Evolutionary conservation across 192 early-diverging fungal species (phyloP).

Genomic region (Gigaspora rosea): DNA sequence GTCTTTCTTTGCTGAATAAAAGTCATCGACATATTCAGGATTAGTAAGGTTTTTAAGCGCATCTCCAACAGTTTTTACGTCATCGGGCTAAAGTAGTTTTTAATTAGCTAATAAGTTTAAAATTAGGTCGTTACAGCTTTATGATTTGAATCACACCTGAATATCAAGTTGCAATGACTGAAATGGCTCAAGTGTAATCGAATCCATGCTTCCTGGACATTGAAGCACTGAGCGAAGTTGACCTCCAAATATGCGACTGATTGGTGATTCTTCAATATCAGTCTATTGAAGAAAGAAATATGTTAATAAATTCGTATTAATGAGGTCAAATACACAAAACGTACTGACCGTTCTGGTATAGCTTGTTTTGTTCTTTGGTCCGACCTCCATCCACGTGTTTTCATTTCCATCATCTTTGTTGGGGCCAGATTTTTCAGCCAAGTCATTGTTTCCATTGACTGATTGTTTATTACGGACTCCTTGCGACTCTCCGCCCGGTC

Average conservation of each 20-base stretch:
- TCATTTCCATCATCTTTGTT: not conserved
- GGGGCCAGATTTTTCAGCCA: not conserved
- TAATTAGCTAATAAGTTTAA: constrained; percentile 1
- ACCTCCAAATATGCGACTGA: constrained; percentile 88
- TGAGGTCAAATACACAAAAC: not conserved
- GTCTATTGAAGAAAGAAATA: constrained; percentile 45
- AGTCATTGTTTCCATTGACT: not conserved
- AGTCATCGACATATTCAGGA: constrained; percentile 85
- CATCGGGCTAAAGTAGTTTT: constrained; percentile 43
- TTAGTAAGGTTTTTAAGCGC: constrained; percentile 77
- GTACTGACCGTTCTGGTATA: constrained; percentile 57
- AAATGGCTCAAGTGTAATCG: constrained; percentile 86
- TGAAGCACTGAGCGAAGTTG: constrained; percentile 74
- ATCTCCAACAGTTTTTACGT: constrained; percentile 80
- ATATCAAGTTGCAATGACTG: constrained; percentile 88
- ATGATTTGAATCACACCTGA: constrained; percentile 40
- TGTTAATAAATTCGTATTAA: constrained; percentile 1
- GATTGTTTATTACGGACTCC: not conserved
- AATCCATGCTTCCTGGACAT: constrained; percentile 72
- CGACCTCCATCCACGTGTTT: constrained; percentile 89
- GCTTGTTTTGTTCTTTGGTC: constrained; percentile 76
- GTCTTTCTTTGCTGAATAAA: constrained; percentile 52
- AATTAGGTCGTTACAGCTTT: not conserved
- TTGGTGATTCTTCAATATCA: constrained; percentile 70
- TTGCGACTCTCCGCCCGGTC: not conserved